These are phyloP conservation scores for Rhizopogon rudus DNA, from an alignment of 768 basidiomycete genomes.

Conservation along the genomic window DNA sequence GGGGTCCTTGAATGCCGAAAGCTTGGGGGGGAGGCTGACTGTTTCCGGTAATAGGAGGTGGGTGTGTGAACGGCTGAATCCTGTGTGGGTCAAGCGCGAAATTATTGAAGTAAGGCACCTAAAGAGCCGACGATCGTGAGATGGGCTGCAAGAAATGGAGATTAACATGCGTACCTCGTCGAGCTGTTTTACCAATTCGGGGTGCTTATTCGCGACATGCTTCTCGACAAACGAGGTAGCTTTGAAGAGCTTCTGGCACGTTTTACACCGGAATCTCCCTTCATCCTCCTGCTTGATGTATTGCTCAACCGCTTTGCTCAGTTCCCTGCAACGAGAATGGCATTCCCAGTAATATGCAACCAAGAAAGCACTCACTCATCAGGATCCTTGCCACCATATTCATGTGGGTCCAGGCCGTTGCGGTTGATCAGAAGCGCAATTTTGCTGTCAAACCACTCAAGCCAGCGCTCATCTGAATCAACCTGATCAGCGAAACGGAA, in stretches of 20 bases:
- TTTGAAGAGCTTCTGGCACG: constrained; percentile 96
- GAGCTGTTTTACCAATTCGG: constrained; percentile 75
- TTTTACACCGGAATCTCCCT: constrained; percentile 94
- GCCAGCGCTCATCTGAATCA: constrained; percentile 76
- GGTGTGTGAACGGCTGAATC: constrained; percentile 80
- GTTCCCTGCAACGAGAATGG: constrained; percentile 51
- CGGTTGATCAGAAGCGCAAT: constrained; percentile 75
- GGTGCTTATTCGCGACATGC: constrained; percentile 93
- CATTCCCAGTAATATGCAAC: constrained; percentile 3
- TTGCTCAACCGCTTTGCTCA: constrained; percentile 72
- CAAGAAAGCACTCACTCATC: constrained; percentile 66
- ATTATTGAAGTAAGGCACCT: constrained; percentile 92
- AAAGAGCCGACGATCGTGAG: constrained; percentile 16
- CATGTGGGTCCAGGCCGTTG: constrained; percentile 76
- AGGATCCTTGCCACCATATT: constrained; percentile 84
- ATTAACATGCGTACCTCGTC: constrained; percentile 62
- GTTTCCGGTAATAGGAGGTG: constrained; percentile 63
- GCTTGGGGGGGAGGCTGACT: constrained; percentile 80
- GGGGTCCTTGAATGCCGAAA: constrained; percentile 67
- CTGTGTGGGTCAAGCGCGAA: constrained; percentile 95
- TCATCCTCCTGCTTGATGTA: constrained; percentile 94
- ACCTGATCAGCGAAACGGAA: constrained; percentile 8
- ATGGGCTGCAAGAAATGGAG: constrained; percentile 1
- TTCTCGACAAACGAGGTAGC: constrained; percentile 96
- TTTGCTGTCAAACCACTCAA: constrained; percentile 85